A percentile compares a stretch with the other conserved stretches of the same genome.
These are phyloP conservation scores for Pestalotiopsis sp. DNA, from an alignment of 2,329 filamentous ascomycete species.

Conservation along the genomic window DNA sequence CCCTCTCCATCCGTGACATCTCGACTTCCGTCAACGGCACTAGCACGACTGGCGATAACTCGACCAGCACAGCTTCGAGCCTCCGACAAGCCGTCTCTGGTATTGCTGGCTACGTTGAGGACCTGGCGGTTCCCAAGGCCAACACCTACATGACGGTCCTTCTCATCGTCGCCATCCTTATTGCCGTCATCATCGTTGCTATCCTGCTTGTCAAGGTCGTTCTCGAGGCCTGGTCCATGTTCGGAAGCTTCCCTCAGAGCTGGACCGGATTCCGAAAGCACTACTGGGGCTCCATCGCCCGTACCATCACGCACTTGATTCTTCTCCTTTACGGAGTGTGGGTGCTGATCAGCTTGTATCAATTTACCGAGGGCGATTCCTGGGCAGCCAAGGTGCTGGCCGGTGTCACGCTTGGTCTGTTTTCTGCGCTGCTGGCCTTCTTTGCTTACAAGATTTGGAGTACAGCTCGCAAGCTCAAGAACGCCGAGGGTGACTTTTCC, in stretches of 20 bases:
- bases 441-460: conserved; percentile 84
- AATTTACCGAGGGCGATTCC: conserved; percentile 91
- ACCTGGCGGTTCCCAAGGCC: conserved; percentile 80
- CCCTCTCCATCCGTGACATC: conserved; percentile 56
- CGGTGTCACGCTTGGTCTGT: conserved; percentile 75
- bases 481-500: conserved; percentile 70
- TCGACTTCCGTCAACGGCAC: conserved; percentile 47
- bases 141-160: conserved; percentile 98
- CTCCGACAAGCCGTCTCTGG: conserved; percentile 64
- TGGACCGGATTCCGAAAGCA: conserved; percentile 87
- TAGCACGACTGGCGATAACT: conserved; percentile 25
- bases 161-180: conserved; percentile 82
- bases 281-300: conserved; percentile 91
- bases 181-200: conserved; percentile 80
- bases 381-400: conserved; percentile 89
- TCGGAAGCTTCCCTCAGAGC: conserved; percentile 78
- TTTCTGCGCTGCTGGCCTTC: conserved; percentile 79
- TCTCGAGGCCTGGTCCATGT: conserved; percentile 89
- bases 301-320: conserved; percentile 87
- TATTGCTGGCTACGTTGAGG: conserved; percentile 80
- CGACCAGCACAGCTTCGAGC: conserved; percentile 24
- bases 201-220: conserved; percentile 91
- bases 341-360: conserved; percentile 94
- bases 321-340: conserved; percentile 91
- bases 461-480: conserved; percentile 72